Base-by-base conservation (phyloP, 176 grass and related monocot species). In the Hsuehochloa calcarea region DNA sequence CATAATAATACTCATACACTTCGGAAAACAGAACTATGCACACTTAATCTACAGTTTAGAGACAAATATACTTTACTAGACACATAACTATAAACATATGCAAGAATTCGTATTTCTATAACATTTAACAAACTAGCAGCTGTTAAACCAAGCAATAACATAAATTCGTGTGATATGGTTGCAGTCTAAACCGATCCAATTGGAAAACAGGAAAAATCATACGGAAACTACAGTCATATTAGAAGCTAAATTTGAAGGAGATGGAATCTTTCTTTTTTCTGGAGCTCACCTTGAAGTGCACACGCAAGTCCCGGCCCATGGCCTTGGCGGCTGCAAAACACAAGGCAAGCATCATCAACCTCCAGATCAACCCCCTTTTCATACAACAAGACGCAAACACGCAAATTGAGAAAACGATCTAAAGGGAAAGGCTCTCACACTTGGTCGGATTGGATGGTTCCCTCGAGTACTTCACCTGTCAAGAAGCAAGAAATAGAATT, bases 231-330 rank as follows among this genome's bases (percentile, higher is more conserved):
- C 1, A 39, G 9, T 8, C 3, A 31, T 2, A 2, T 19, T 6
- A 2, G 73, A 58, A 10, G 54, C 12, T 22, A 60, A 27, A 61
- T 26, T 61, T 61, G 23, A 1, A 26, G 0, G 8, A 25, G 9
- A 26, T 26, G 23, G 59, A 62, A 62, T 27, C 10, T 26, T 61
- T 61, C 8, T 13, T 9, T 43, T 56, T 49, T 23, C 7, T 9
- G 12, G 25, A 87, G 61, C 80, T 74, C 60, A 97, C 92, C 94
- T 97, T 97, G 85, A 97, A 97, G 81, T 97, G 95, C 66, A 97
- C 95, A 47, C 95, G 89, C 73, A 97, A 85, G 84, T 97, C 95
- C 49, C 72, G 92, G 67, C 95, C 92, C 92, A 94, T 91, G 60
- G 95, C 90, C 90, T 97, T 94, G 12, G 95, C 39, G 40, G 95